These are phyloP conservation scores for Panus rudis DNA, from an alignment of 768 basidiomycete species.

Conservation along the genomic window DNA sequence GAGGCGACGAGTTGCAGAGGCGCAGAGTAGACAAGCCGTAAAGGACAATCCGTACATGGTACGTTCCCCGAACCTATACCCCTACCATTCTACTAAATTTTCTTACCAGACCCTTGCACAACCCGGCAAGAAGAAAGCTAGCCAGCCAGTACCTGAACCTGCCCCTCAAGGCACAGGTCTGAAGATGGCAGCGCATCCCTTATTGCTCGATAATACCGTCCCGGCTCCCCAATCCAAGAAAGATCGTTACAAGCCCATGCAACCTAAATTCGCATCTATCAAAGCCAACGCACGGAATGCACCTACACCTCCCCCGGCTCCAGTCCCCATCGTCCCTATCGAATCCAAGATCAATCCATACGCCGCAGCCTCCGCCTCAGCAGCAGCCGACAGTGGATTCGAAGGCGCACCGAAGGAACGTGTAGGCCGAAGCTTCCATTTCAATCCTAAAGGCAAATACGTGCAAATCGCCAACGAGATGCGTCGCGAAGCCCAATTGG, in stretches of 20 bases:
- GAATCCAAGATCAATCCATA: conserved; percentile 70
- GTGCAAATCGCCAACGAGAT: conserved; percentile 65
- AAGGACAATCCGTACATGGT: conserved; percentile 90
- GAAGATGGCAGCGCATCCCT: conserved; percentile 87
- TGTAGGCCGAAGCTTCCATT: conserved; percentile 63
- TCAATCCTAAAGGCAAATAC: conserved; percentile 92
- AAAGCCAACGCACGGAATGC: conserved; percentile 80
- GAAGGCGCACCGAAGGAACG: conserved; percentile 73
- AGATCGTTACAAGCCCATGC: conserved; percentile 96
- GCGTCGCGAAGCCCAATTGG: conserved; percentile 72
- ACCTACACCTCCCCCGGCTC: conserved; percentile 50
- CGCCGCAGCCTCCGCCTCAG: conserved; percentile 38
- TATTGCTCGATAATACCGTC: conserved; percentile 65
- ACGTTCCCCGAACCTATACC: conserved; percentile 14
- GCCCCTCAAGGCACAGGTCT: conserved; percentile 76
- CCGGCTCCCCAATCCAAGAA: conserved; percentile 67
- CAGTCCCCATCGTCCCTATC: conserved; percentile 29
- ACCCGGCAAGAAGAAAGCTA: conserved; percentile 43
- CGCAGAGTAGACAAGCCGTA: conserved; percentile 65
- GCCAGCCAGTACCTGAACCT: conserved; percentile 43
- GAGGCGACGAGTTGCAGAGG: conserved; percentile 75
- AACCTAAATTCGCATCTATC: conserved; percentile 96
- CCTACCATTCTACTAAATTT: not conserved
- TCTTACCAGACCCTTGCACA: conserved; percentile 43
- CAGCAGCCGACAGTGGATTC: conserved; percentile 51